Evolutionary conservation across 2,329 filamentous ascomycete species (phyloP).

Genomic region (Epichloe sibirici): DNA sequence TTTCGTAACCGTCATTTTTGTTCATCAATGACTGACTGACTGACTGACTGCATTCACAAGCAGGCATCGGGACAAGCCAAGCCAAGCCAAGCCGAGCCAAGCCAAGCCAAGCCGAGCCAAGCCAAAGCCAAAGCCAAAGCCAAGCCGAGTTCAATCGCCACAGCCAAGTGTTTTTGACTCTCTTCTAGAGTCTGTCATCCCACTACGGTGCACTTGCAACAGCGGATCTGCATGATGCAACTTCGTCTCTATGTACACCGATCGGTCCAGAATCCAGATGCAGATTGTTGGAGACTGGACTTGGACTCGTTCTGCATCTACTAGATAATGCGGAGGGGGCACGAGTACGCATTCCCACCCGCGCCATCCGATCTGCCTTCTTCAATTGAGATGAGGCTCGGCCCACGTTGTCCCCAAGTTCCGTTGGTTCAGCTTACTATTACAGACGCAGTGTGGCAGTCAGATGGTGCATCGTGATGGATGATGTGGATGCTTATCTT

Average conservation of each 20-base stretch:
- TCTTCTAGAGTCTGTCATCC: neutral
- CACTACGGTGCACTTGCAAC: neutral
- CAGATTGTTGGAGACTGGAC: too few species aligned
- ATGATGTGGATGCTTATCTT: neutral
- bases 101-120: too few species aligned
- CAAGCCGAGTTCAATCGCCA: neutral
- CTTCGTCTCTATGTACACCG: neutral
- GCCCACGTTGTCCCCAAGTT: neutral
- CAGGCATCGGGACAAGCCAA: too few species aligned
- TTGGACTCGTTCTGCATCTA: too few species aligned
- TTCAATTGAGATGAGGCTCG: too few species aligned
- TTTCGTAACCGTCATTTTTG: neutral
- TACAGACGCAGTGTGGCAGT: neutral
- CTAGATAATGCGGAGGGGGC: too few species aligned
- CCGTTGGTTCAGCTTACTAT: neutral
- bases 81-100: too few species aligned
- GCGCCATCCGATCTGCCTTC: too few species aligned
- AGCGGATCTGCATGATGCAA: neutral
- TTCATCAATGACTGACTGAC: neutral
- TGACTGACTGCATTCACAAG: neutral
- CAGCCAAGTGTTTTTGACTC: neutral
- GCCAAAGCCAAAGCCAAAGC: too few species aligned
- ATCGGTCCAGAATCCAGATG: too few species aligned
- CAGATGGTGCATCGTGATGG: neutral
- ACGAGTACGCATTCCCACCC: too few species aligned